phyloP scores from a whole-genome alignment of 2,329 filamentous ascomycete genomes.

The Scleromitrula shiraiana region DNA sequence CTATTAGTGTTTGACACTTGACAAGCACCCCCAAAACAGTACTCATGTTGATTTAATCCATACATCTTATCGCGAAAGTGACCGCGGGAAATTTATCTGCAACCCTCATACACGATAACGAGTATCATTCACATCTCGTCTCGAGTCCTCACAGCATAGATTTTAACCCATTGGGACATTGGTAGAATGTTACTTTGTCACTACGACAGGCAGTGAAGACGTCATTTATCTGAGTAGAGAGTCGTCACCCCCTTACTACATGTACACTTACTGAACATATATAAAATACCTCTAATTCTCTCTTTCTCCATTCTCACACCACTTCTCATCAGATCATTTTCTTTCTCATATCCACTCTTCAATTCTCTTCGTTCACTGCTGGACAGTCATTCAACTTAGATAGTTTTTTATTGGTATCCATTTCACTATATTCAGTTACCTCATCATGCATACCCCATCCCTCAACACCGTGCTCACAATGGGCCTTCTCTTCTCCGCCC shows the following conservation, averaged over 20 bases:
- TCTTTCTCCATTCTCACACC: constrained; percentile 1
- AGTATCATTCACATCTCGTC: neutral
- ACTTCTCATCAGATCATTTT: neutral
- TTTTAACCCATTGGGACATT: neutral
- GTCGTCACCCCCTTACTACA: neutral
- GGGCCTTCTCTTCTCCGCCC: constrained; percentile 24
- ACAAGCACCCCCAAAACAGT: neutral
- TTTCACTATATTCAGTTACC: constrained; percentile 16
- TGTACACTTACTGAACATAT: neutral
- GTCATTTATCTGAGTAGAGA: neutral
- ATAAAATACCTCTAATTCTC: neutral
- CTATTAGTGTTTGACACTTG: neutral
- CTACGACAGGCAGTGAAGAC: neutral
- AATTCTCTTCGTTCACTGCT: constrained; percentile 1
- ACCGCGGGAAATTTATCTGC: neutral
- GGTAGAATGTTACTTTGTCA: neutral
- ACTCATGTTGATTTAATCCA: neutral
- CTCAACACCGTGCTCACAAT: constrained; percentile 22
- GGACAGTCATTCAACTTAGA: neutral
- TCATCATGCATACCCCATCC: constrained; percentile 25
- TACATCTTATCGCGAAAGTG: neutral
- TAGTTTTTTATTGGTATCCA: constrained; percentile 13
- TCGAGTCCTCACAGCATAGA: neutral
- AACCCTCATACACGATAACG: neutral
- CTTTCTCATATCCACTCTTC: neutral